phyloP scores from a whole-genome alignment of 129 eudicot genomes.

The Lactuca saligna region DNA sequence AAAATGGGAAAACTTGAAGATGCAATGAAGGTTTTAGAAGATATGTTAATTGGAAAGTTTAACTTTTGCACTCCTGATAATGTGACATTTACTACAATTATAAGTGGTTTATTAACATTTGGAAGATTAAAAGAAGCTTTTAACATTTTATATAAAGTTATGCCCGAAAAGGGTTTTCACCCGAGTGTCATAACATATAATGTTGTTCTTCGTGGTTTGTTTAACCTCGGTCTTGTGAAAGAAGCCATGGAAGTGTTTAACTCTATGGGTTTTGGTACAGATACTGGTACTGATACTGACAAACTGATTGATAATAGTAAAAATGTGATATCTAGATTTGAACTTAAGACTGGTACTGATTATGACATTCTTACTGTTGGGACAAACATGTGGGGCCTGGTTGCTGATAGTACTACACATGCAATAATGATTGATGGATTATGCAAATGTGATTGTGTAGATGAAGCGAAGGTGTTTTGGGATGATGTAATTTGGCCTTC shows the following conservation, averaged over 20 bases:
- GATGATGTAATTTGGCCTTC: constrained; percentile 81
- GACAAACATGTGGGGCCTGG: not conserved
- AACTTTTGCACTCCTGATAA: constrained; percentile 73
- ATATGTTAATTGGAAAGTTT: constrained; percentile 75
- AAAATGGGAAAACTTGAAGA: constrained; percentile 71
- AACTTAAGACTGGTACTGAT: too few species aligned
- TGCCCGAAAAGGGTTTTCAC: constrained; percentile 65
- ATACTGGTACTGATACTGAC: too few species aligned
- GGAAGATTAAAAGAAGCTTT: constrained; percentile 67
- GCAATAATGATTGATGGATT: constrained; percentile 69
- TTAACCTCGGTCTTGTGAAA: constrained; percentile 40
- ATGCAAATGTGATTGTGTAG: constrained; percentile 47
- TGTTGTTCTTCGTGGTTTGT: constrained; percentile 72
- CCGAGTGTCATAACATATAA: constrained; percentile 78
- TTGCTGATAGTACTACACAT: constrained; percentile 66
- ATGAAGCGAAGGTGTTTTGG: constrained; percentile 85
- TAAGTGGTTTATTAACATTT: constrained; percentile 53
- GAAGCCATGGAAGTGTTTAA: constrained; percentile 65
- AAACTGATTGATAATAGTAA: too few species aligned
- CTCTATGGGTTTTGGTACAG: constrained; percentile 36
- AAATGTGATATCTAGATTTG: too few species aligned
- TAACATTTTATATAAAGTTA: constrained; percentile 47
- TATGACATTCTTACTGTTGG: too few species aligned
- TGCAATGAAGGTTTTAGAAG: constrained; percentile 58
- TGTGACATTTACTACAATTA: constrained; percentile 71